phyloP scores from a whole-genome alignment of 352 stramenopile species.

The Globisporangium paddicum region DNA sequence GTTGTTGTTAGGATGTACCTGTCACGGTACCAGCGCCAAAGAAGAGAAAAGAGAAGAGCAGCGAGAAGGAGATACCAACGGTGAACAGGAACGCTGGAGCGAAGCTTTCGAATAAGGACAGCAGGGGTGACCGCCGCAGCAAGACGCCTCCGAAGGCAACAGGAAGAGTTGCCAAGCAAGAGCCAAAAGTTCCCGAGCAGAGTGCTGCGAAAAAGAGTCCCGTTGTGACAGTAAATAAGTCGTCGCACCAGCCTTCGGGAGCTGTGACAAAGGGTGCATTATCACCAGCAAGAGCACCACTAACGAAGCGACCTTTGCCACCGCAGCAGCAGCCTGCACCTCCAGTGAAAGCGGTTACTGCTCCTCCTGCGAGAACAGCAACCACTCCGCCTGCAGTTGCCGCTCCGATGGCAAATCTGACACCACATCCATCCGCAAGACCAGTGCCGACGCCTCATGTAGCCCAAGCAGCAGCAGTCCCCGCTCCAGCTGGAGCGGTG shows the following conservation, averaged over 20 bases:
- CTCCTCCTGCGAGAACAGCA: background rate
- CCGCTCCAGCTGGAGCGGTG: background rate
- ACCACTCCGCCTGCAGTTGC: background rate
- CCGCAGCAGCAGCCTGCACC: background rate
- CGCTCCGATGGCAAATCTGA: background rate
- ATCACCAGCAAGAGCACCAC: background rate
- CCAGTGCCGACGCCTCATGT: background rate
- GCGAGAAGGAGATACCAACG: background rate
- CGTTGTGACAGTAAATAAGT: background rate
- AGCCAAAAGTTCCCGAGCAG: background rate
- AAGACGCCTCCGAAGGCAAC: background rate
- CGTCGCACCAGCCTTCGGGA: background rate
- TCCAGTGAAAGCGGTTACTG: background rate
- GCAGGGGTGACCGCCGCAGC: background rate
- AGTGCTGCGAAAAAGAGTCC: background rate
- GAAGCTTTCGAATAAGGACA: background rate
- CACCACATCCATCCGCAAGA: background rate
- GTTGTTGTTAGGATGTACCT: background rate
- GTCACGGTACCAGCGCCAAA: background rate
- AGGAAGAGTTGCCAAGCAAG: background rate
- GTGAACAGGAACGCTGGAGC: background rate
- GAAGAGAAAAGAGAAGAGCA: slow-evolving; percentile 7
- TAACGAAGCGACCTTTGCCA: background rate
- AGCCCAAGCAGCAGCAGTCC: background rate
- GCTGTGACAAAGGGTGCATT: background rate